Percentiles rank a stretch among this genome's conserved stretches.
Evolutionary conservation across 768 basidiomycete genomes (phyloP).

Genomic region (Pleurotus cornucopiae): DNA sequence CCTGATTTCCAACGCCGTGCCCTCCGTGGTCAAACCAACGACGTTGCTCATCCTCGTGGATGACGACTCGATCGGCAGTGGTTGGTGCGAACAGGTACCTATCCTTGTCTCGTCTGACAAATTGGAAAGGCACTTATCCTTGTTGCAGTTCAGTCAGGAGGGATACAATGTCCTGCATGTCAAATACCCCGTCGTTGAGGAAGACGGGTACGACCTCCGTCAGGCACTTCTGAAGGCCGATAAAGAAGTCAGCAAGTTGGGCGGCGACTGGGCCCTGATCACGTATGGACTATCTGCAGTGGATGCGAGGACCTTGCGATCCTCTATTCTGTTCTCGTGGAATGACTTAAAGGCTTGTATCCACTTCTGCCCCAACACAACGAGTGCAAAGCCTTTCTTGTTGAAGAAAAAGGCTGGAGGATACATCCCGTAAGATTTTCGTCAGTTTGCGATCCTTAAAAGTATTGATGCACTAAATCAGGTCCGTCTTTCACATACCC

Average conservation of each 20-base stretch:
- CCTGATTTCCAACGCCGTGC: background rate
- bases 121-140: background rate
- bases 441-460: background rate
- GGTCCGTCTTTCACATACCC: constrained; percentile 1
- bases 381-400: background rate
- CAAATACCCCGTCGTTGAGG: background rate
- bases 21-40: constrained; percentile 2
- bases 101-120: background rate
- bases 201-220: background rate
- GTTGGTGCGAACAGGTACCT: constrained; percentile 8
- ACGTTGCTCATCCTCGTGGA: constrained; percentile 1
- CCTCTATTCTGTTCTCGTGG: background rate
- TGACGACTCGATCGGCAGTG: background rate
- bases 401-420: background rate
- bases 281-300: background rate
- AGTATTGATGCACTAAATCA: background rate
- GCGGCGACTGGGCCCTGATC: constrained; percentile 7
- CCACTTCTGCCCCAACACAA: constrained; percentile 1
- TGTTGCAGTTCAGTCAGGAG: constrained; percentile 2
- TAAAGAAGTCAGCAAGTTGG: background rate
- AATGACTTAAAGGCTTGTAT: background rate
- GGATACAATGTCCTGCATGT: constrained; percentile 7
- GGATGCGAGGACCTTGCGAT: constrained; percentile 4
- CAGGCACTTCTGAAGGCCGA: background rate
- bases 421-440: background rate